Base-by-base conservation (phyloP, 2,329 filamentous ascomycete genomes). In the Plectosphaerella plurivora region DNA sequence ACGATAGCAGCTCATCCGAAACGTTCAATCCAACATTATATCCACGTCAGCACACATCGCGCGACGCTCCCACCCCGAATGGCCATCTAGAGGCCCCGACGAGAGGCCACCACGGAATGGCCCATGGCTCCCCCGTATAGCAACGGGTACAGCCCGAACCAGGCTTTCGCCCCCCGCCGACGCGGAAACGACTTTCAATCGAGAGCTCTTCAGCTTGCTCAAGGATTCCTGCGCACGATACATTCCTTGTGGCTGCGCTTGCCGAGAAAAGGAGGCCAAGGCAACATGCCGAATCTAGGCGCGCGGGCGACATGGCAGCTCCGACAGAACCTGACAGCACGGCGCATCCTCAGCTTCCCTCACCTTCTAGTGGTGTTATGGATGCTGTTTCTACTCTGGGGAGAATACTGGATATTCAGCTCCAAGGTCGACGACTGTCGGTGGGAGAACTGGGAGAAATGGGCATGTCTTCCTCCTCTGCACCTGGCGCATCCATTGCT, bases 361-460 rank as follows among this genome's bases (percentile, higher is more conserved):
- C 87, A 89, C 65, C 67, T 86, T 15, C 67, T 96, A 57, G 82
- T 89, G 16, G 65, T 81, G 12, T 54, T 92, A 45, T 99, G 94
- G 93, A 62, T 91, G 41, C 67, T 89, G 20, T 78, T 88, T 18
- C 63, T 99, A 56, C 82, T 94, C 58, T 94, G 89, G 84, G 91
- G 93, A 1, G 94, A 99, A 73, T 78, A 88, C 54, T 88, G 82
- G 69, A 79, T 87, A 36, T 97, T 95, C 68, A 76, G 80, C 50
- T 82, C 81, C 57, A 84, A 81, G 54, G 82, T 96, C 15, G 74
- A 81, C 52, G 77, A 74, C 49, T 99, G 94, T 69, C 73, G 81
- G 51, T 99, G 94, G 94, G 78, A 82, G 36, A 81, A 81, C 41
- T 99, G 94, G 94, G 94, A 99, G 75, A 79, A 83, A 69, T 99